These are phyloP conservation scores for Trametes cingulata DNA, from an alignment of 768 basidiomycete genomes.

Conservation along the genomic window DNA sequence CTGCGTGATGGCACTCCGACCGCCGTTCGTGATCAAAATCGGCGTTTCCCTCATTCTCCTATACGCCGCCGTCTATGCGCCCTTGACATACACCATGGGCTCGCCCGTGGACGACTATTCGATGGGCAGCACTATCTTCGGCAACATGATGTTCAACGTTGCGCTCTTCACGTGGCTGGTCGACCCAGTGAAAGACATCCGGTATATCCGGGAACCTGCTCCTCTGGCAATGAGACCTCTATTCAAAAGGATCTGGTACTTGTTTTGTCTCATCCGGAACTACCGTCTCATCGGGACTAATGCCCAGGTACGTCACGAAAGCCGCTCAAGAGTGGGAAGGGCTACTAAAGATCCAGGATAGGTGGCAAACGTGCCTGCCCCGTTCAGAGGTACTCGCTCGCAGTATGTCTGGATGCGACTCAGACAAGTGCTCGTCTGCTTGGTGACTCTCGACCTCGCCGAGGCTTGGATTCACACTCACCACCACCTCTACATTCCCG, in stretches of 20 bases:
- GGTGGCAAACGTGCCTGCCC: conserved; percentile 17
- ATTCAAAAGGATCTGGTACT: conserved; percentile 3
- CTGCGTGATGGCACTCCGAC: not conserved
- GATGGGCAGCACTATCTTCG: conserved; percentile 9
- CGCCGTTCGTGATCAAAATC: not conserved
- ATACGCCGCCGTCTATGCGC: not conserved
- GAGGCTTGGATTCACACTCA: conserved; percentile 9
- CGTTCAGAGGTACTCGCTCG: not conserved
- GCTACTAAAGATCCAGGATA: not conserved
- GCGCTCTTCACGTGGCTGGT: conserved; percentile 2
- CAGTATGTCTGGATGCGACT: conserved; percentile 9
- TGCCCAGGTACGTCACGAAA: conserved; percentile 14
- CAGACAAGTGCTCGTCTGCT: conserved; percentile 2
- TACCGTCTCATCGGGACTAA: conserved; percentile 24
- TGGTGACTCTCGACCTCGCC: conserved; percentile 10
- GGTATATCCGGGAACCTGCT: not conserved
- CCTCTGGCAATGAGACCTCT: conserved; percentile 1
- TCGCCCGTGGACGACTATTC: not conserved
- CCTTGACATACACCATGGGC: not conserved
- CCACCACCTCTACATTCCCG: conserved; percentile 6
- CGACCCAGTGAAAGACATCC: conserved; percentile 12
- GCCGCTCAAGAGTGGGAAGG: not conserved
- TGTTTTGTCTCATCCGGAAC: conserved; percentile 12
- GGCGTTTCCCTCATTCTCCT: not conserved
- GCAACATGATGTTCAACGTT: conserved; percentile 9